Conservation (phyloP, 345 rosid genomes). For the Kandelia obovata region DNA sequence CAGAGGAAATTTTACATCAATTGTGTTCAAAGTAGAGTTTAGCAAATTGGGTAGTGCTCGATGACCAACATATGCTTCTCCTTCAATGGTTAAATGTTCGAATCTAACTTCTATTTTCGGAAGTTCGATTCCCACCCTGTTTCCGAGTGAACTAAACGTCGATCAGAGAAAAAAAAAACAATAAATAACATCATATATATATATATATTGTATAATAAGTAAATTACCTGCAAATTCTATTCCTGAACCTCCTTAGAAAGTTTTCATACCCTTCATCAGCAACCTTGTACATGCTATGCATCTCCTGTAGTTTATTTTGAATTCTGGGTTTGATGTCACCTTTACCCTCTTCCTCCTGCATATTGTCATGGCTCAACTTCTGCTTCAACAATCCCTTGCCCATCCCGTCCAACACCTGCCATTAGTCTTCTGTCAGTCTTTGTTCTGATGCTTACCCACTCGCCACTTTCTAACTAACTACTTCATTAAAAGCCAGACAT, state of each 20-base stretch:
- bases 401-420: too few species aligned
- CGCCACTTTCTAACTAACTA: too few species aligned
- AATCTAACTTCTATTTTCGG: conserved; percentile 43
- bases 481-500: too few species aligned
- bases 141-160: neutral
- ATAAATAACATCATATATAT: neutral
- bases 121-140: conserved; percentile 40
- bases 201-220: too few species aligned
- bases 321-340: neutral
- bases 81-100: conserved; percentile 37
- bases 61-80: conserved; percentile 39
- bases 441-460: too few species aligned
- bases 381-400: too few species aligned
- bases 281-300: neutral
- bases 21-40: conserved; percentile 32
- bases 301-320: neutral
- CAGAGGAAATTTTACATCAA: conserved; percentile 26
- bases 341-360: too few species aligned
- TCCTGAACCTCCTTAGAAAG: conserved; percentile 11
- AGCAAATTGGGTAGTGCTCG: conserved; percentile 44
- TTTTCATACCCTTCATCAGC: conserved; percentile 5
- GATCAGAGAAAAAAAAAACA: neutral
- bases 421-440: too few species aligned
- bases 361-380: too few species aligned
- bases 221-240: conserved; percentile 11